Base-by-base conservation (phyloP, 2,329 filamentous ascomycete species). In the Clarireedia hainanense region DNA sequence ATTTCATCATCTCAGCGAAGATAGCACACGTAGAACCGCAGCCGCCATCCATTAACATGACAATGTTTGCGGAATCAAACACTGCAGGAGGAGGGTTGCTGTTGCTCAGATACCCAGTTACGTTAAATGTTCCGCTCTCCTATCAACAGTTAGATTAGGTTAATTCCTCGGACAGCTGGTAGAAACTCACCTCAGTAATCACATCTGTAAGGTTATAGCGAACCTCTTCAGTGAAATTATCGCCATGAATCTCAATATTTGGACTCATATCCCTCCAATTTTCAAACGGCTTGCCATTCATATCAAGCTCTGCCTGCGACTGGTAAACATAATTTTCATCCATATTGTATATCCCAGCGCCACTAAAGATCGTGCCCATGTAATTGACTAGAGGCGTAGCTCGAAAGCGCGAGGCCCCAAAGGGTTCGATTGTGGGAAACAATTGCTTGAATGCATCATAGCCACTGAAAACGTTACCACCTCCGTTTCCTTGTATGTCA, bases 21-120 rank as follows among this genome's bases (percentile, higher is more conserved):
- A 80, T 71, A 36, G 80, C 75, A 66, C 82, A 86, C 6, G 83
- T 80, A 0, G 80, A 84, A 12, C 73, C 76, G 66, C 82, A 86
- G 57, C 71, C 71, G n/a, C 81, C 81, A 61, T 84, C 79, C 20
- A 55, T 17, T 12, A 50, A 46, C 46, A 55, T 36, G 30, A 58
- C 37, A 40, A 37, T 42, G 23, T 47, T 5, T 74, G 75, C 52
- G 80, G 60, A 57, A 77, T 61, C 58, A 36, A 77, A 73, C 46
- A 76, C 62, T 24, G 74, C 68, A 1, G 71, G 58, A 6, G 65
- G 46, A 23, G 52, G 45, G 26, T 43, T 27, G n/a, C n/a, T 43
- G 10, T 58, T 47, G 61, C 63, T 34, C 36, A 55, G 26, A 57
- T 70, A 71, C 9, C 69, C 71, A 36, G 65, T 67, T 14, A 72